Conservation (phyloP, 139 green algal species). For the Chlamydomonas applanata region DNA sequence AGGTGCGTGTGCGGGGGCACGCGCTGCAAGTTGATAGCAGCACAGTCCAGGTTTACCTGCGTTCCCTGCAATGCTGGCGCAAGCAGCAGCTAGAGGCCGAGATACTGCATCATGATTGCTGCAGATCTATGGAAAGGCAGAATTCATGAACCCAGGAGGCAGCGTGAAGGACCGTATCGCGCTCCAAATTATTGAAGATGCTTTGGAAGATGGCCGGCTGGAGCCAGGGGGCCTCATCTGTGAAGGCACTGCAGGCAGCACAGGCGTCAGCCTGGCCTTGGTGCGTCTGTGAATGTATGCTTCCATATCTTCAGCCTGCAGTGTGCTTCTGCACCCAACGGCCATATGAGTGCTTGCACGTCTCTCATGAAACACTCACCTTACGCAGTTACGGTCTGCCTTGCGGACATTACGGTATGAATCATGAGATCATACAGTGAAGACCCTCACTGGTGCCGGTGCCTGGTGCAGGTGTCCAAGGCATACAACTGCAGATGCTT, state of each 20-base stretch:
- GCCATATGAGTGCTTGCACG: constrained; percentile 1
- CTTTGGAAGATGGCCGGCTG: constrained; percentile 57
- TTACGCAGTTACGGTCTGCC: too few relatives aligned
- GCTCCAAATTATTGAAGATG: constrained; percentile 78
- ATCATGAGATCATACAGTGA: too few relatives aligned
- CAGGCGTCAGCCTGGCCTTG: constrained; percentile 87
- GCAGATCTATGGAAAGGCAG: constrained; percentile 85
- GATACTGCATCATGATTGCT: too few relatives aligned
- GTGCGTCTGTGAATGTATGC: constrained; percentile 36
- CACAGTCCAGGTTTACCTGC: too few relatives aligned
- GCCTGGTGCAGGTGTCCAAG: background rate
- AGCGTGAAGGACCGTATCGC: constrained; percentile 82
- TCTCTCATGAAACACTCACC: too few relatives aligned
- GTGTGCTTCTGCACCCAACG: too few relatives aligned
- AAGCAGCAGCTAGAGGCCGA: too few relatives aligned
- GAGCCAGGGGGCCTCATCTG: constrained; percentile 77
- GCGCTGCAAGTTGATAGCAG: too few relatives aligned
- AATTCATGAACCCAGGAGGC: constrained; percentile 92
- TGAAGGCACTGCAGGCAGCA: constrained; percentile 88
- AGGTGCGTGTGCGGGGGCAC: constrained; percentile 58
- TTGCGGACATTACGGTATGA: too few relatives aligned
- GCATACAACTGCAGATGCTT: constrained; percentile 51
- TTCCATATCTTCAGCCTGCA: too few relatives aligned
- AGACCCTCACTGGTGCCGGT: too few relatives aligned
- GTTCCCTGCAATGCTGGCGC: too few relatives aligned